Conservation (phyloP, 768 basidiomycete genomes). For the Postia placenta region DNA sequence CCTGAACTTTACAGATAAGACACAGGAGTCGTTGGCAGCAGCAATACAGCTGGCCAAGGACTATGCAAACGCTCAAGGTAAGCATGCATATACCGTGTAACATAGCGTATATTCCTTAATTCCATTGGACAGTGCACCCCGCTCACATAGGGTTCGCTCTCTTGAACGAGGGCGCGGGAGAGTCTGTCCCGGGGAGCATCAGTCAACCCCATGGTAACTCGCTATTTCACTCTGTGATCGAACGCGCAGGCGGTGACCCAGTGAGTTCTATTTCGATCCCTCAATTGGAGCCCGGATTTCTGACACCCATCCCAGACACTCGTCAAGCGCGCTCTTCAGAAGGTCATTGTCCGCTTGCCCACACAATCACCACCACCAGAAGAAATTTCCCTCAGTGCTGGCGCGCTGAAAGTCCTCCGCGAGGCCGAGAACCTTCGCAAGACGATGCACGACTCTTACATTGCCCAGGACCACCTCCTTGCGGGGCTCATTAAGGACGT, state of each 20-base stretch:
- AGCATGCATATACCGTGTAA: no score
- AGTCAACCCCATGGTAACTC: constrained; percentile 33
- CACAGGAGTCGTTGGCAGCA: constrained; percentile 60
- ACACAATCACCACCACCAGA: constrained; percentile 83
- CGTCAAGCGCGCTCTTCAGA: constrained; percentile 70
- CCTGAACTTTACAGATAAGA: constrained; percentile 84
- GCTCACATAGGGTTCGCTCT: constrained; percentile 79
- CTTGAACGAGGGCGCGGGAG: constrained; percentile 56
- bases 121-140: constrained; percentile 73
- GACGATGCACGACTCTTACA: constrained; percentile 84
- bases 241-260: constrained; percentile 81
- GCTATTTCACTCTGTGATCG: constrained; percentile 72
- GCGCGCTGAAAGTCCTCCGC: constrained; percentile 56
- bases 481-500: constrained; percentile 78
- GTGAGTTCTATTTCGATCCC: constrained; percentile 35
- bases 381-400: constrained; percentile 58
- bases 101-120: no score
- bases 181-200: constrained; percentile 29
- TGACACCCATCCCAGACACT: constrained; percentile 30
- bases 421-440: constrained; percentile 77
- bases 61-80: constrained; percentile 77
- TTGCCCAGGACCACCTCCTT: constrained; percentile 89
- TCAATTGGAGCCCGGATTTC: background rate
- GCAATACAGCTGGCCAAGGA: constrained; percentile 82
- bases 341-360: constrained; percentile 74